Evolutionary conservation across 2,329 filamentous ascomycete genomes (phyloP).

Genomic region (Neofusicoccum ribis): DNA sequence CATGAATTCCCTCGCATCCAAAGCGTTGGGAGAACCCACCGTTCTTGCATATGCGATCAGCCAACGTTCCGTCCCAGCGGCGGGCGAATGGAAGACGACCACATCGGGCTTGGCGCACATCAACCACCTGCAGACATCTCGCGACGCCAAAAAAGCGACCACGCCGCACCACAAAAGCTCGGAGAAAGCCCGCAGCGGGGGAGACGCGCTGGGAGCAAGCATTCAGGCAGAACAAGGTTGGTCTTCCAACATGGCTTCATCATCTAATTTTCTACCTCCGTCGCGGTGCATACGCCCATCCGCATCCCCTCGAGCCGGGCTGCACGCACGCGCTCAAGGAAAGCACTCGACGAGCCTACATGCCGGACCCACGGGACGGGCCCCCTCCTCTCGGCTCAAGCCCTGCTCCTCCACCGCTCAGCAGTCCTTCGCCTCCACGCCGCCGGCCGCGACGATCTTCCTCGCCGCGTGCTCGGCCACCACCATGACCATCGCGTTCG

Average conservation of each 20-base stretch:
- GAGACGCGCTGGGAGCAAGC: no score
- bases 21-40: no score
- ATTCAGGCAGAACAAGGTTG: background rate
- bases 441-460: slow-evolving; percentile 36
- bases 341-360: background rate
- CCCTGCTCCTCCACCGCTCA: background rate
- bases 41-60: no score
- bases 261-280: no score
- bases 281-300: no score
- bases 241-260: no score
- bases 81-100: background rate
- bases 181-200: no score
- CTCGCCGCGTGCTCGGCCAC: slow-evolving; percentile 38
- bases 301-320: no score
- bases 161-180: background rate
- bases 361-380: no score
- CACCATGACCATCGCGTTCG: slow-evolving; percentile 38
- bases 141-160: background rate
- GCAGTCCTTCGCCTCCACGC: no score
- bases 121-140: background rate
- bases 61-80: background rate
- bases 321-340: no score
- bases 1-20: background rate
- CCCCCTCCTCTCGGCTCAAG: no score
- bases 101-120: background rate